Base-by-base conservation (phyloP, 441 rosid species). In the Euphorbia corollata region DNA sequence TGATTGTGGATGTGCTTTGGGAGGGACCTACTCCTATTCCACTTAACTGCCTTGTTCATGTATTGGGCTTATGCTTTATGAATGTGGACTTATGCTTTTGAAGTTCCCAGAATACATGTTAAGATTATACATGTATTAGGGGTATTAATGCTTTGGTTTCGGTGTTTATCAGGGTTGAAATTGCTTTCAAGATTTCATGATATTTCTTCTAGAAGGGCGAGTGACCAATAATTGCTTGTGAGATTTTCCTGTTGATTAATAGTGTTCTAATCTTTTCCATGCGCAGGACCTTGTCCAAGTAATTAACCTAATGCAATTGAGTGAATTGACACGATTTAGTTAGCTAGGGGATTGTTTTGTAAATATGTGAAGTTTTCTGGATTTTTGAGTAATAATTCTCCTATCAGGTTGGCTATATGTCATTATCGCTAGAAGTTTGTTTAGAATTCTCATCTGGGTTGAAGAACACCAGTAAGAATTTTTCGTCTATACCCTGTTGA, bases 171-270 rank as follows among this genome's bases (percentile, higher is more conserved):
- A 22, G 53, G 18, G 32, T 30, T 48, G 22, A 38, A 41, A 60
- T 67, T 38, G 39, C 61, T 51, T 61, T 53, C 30, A 22, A 2
- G 43, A 24, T 39, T 18, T 15, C 5, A 23, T 23, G 6, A 32
- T n/a, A 43, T 45, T 24, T 24, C 55, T 45, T 59, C 63, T 36
- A 48, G 65, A 59, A 32, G 65, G 48, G 59, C n/a, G 22, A 1
- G 54, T 47, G 27, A 41, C 20, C 11, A 38, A 63, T 64, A 6
- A 23, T 64, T 71, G 62, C 62, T 39, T 67, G 58, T 61, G 56
- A 56, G 10, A 50, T 50, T 56, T 48, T 36, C 60, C 23, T 65
- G 34, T 45, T 36, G 11, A 9, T 27, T 19, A 51, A 8, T 32
- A 36, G 32, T 62, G 19, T 18, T 32, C 5, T 48, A 63, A 16